These are phyloP conservation scores for Pichia kluyveri DNA, from an alignment of 805 yeast genomes.

Conservation along the genomic window DNA sequence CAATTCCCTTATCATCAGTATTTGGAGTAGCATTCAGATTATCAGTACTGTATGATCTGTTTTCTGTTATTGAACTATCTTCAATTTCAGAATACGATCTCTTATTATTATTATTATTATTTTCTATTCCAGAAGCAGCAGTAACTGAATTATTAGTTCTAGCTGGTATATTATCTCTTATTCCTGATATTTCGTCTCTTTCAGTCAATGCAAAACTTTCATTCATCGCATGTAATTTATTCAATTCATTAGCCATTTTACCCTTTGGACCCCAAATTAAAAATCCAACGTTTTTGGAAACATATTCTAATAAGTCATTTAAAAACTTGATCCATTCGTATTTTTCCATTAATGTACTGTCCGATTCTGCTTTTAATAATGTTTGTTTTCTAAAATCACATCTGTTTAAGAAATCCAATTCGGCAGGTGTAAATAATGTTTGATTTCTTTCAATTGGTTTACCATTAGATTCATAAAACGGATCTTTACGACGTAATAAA, in stretches of 20 bases:
- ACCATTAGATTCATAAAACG: constrained; percentile 12
- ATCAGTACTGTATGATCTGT: too few relatives aligned
- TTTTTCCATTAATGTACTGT: constrained; percentile 50
- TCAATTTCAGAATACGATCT: not conserved
- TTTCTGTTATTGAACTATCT: not conserved
- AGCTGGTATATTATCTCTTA: not conserved
- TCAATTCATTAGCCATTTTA: constrained; percentile 21
- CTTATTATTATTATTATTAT: too few relatives aligned
- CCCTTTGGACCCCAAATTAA: constrained; percentile 56
- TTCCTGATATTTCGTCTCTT: not conserved
- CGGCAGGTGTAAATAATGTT: constrained; percentile 56
- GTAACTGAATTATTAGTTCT: not conserved
- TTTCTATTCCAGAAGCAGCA: not conserved
- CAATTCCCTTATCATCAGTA: not conserved
- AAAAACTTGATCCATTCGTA: constrained; percentile 85
- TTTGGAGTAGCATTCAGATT: too few relatives aligned
- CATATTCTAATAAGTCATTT: constrained; percentile 69
- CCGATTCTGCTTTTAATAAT: constrained; percentile 38
- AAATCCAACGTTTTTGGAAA: constrained; percentile 63
- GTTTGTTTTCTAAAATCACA: constrained; percentile 64
- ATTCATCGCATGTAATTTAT: constrained; percentile 3
- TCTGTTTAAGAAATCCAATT: constrained; percentile 65
- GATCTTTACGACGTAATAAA: constrained; percentile 31
- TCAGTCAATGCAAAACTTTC: not conserved
- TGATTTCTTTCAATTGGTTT: constrained; percentile 20